Conservation (phyloP, 2,329 filamentous ascomycete genomes). For the Xylariaceae sp. region DNA sequence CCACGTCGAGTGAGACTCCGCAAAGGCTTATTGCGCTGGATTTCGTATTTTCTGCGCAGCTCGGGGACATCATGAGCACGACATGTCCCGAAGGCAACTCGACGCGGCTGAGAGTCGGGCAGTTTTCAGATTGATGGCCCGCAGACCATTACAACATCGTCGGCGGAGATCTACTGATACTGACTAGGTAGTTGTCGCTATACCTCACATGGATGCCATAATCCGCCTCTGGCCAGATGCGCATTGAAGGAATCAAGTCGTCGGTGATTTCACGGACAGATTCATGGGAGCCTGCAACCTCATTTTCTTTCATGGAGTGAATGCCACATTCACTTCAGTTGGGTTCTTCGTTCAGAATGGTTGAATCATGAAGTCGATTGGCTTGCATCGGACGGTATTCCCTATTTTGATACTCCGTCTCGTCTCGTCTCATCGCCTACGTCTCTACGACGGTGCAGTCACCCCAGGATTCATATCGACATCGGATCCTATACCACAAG, state of each 20-base stretch:
- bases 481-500: slow-evolving; percentile 11
- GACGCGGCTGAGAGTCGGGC: slow-evolving; percentile 28
- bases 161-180: slow-evolving; percentile 20
- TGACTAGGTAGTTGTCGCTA: slow-evolving; percentile 9
- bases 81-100: slow-evolving; percentile 22
- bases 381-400: background rate
- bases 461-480: slow-evolving; percentile 7
- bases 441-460: background rate
- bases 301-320: slow-evolving; percentile 1
- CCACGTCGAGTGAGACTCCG: slow-evolving; percentile 5
- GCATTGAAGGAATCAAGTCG: slow-evolving; percentile 8
- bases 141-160: slow-evolving; percentile 6
- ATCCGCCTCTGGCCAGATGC: slow-evolving; percentile 12
- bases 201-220: slow-evolving; percentile 9
- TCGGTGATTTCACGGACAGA: slow-evolving; percentile 5
- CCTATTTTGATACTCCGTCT: background rate
- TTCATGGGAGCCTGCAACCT: background rate
- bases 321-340: slow-evolving; percentile 8
- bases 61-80: slow-evolving; percentile 14
- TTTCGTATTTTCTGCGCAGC: slow-evolving; percentile 4
- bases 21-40: slow-evolving; percentile 1
- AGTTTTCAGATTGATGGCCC: slow-evolving; percentile 12
- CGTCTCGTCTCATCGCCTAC: background rate
- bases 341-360: background rate
- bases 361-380: slow-evolving; percentile 5